These are phyloP conservation scores for Fusarium guadeloupense DNA, from an alignment of 2,329 filamentous ascomycete species.

Conservation along the genomic window DNA sequence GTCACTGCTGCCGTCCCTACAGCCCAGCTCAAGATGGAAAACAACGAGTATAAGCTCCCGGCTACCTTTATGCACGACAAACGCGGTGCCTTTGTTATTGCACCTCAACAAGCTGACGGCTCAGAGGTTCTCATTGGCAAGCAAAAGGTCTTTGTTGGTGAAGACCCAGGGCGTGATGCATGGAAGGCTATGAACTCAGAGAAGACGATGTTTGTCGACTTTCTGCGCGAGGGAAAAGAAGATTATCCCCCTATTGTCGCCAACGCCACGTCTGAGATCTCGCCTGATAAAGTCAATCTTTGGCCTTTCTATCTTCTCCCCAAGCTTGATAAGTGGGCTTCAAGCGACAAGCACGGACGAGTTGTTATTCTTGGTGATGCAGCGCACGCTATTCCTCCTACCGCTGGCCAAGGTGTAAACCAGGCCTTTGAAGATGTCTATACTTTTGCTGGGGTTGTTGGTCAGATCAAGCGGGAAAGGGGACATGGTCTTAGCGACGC, in stretches of 20 bases:
- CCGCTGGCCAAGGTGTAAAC: constrained; percentile 57
- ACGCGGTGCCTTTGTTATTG: constrained; percentile 60
- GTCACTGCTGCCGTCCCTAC: constrained; percentile 50
- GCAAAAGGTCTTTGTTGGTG: constrained; percentile 48
- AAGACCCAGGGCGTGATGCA: constrained; percentile 51
- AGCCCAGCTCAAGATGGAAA: constrained; percentile 48
- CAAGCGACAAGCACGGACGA: constrained; percentile 40
- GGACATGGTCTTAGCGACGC: constrained; percentile 22
- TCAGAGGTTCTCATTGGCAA: constrained; percentile 60
- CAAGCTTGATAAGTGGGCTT: constrained; percentile 56
- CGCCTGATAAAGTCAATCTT: constrained; percentile 50
- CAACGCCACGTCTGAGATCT: constrained; percentile 46
- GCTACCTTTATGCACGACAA: constrained; percentile 54
- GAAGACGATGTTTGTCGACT: constrained; percentile 50
- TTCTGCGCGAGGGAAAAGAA: constrained; percentile 48
- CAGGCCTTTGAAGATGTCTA: constrained; percentile 62
- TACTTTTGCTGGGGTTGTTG: constrained; percentile 53
- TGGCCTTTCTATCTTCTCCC: constrained; percentile 63
- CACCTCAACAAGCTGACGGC: constrained; percentile 58
- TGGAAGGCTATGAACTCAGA: constrained; percentile 55
- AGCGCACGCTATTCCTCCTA: constrained; percentile 59
- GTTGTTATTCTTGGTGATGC: constrained; percentile 60
- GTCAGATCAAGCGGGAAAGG: constrained; percentile 41
- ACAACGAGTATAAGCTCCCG: constrained; percentile 51
- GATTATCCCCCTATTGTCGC: constrained; percentile 50